Evolutionary conservation across 1,284 basidiomycete genomes (phyloP).

Genomic region (Tilletiopsis washingtonensis): DNA sequence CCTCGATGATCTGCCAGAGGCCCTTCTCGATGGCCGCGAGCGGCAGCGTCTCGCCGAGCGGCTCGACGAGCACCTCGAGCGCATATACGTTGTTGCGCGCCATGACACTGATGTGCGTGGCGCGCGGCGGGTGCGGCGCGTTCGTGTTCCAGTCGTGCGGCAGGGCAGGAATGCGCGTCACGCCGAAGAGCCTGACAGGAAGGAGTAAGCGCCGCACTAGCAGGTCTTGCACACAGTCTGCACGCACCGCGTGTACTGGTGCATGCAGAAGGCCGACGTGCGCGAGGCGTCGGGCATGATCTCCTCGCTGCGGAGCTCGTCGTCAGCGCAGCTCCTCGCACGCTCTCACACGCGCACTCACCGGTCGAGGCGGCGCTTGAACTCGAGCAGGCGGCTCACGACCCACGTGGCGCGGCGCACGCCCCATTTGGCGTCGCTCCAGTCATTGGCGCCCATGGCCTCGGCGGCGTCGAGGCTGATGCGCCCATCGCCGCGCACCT

Average conservation of each 20-base stretch:
- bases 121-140: constrained; percentile 50
- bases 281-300: constrained; percentile 54
- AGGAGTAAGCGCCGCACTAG: neutral
- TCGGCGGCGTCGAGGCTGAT: constrained; percentile 53
- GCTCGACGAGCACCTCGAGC: constrained; percentile 56
- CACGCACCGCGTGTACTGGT: constrained; percentile 54
- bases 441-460: constrained; percentile 41
- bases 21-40: constrained; percentile 61
- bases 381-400: constrained; percentile 65
- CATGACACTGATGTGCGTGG: constrained; percentile 63
- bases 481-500: constrained; percentile 4
- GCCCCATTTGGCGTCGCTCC: constrained; percentile 61
- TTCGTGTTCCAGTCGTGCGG: constrained; percentile 50
- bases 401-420: constrained; percentile 78
- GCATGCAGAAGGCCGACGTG: constrained; percentile 56
- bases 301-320: constrained; percentile 49
- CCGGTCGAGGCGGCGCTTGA: constrained; percentile 65
- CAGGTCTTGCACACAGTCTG: neutral
- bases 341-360: constrained; percentile 19
- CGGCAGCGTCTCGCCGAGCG: constrained; percentile 49
- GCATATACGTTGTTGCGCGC: constrained; percentile 75
- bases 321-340: neutral
- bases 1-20: constrained; percentile 61
- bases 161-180: constrained; percentile 47
- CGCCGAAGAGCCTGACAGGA: constrained; percentile 45